Base-by-base conservation (phyloP, 768 basidiomycete genomes). In the Trametopsis cervina region DNA sequence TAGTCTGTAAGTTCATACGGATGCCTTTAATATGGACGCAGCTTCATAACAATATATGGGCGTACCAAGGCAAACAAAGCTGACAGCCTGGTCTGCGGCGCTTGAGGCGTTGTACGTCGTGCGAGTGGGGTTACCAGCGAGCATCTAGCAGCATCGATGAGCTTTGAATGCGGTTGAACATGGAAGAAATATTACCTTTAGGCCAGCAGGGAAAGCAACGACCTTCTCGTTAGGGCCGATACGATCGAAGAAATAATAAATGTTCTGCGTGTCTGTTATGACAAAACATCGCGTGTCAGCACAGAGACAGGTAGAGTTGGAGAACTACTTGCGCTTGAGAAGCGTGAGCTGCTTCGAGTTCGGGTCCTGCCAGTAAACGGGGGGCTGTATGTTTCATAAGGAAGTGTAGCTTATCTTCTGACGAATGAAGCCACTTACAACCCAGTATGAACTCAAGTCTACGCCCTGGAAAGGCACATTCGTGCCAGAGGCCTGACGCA, bases 71-170 rank as follows among this genome's bases (percentile, higher is more conserved):
- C 66, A 69, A 47, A 66, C 61, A 50, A 57, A 67, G 46, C 60
- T 63, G 40, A 69, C 59, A 3, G 68, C 67, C 47, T 65, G 64
- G 21, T 65, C 60, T 1, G 49, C 60, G 15, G 57, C 60, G 45
- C 42, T 52, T 15, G 57, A 56, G 2, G 55, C 49, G 53, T 68
- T 62, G 62, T 68, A 68, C 18, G 55, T 55, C 21, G 58, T 55
- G 24, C 60, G 55, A 44, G 47, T 55, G 2, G 62, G 57, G 56
- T 61, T 57, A 29, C 66, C 66, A 10, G 60, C 56, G 12, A 68
- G 36, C 59, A 68, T 61, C 20, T 55, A 43, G 37, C 18, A 25
- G 38, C 26, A 37, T n/a, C n/a, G 22, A 15, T 24, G 6, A n/a
- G 33, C 15, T 17, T n/a, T 7, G 2, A 21, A n/a, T 47, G 15